Evolutionary conservation across 2,329 filamentous ascomycete genomes (phyloP), one percentile per base, ranked within the genome.

Genomic region (Conoideocrella luteorostrata): DNA sequence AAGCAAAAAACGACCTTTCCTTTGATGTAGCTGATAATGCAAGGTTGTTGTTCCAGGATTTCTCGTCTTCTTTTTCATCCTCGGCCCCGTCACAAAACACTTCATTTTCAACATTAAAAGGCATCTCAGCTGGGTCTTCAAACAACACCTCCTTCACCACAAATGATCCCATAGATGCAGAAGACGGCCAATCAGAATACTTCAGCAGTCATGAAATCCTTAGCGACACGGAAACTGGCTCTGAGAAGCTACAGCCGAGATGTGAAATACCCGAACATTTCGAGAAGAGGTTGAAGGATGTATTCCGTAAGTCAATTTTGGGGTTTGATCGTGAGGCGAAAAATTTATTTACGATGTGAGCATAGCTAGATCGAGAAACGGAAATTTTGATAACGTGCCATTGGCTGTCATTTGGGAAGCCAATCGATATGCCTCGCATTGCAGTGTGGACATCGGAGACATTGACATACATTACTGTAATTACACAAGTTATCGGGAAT

Each of bases 381-480:
- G 47, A 0, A 63, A 62, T 42, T 57, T 76, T 4, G 61, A 65
- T 4, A 40, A 60, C 1, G 74, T 71, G 0, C 72, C 75, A 0
- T 59, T 78, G 3, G 65, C 67, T 2, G 61, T 78, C 5, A 52
- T 68, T 4, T 80, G 75, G 76, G 76, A 80, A 45, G 54, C 75
- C 0, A 66, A 69, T 0, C 66, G 76, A 10, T 65, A 72, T 15
- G 68, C 70, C 0, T 50, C 69, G 0, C 62, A 72, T 32, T 77
- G 74, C 46, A 56, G 55, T 0, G 62, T 75, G 3, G 58, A 70
- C 22, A 51, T 70, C 2, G 52, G 59, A 2, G 50, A 62, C 2
- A 51, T 66, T 7, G 50, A 60, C 3, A 32, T 72, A 4, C 30
- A 45, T 1, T 70, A 75, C 41, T 52, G 65, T 4, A 38, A n/a